Percentiles rank a stretch among this genome's conserved stretches.
Evolutionary conservation across 208 protist genomes (phyloP).

Genomic region (Crithidia mellificae): DNA sequence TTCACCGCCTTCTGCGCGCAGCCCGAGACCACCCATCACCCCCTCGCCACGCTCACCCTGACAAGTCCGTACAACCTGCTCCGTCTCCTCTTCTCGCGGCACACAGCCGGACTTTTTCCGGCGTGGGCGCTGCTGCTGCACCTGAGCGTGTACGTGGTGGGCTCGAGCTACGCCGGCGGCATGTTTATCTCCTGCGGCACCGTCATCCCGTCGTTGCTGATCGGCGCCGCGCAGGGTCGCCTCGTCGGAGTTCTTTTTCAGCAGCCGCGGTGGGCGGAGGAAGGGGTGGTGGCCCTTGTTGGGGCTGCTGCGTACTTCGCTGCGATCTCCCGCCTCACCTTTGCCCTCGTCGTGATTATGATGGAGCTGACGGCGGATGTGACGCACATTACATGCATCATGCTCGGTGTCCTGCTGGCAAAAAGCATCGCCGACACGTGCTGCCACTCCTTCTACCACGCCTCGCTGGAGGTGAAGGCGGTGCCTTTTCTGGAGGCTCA

Average conservation of each 20-base stretch:
- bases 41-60: conserved; percentile 65
- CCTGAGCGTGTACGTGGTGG: conserved; percentile 59
- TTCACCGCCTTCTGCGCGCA: conserved; percentile 53
- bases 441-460: conserved; percentile 83
- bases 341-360: conserved; percentile 87
- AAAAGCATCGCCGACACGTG: conserved; percentile 73
- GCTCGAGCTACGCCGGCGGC: conserved; percentile 67
- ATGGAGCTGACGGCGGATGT: conserved; percentile 89
- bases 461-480: conserved; percentile 71
- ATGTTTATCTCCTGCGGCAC: conserved; percentile 79
- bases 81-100: conserved; percentile 62
- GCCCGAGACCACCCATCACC: conserved; percentile 54
- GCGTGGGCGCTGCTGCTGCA: conserved; percentile 56
- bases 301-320: conserved; percentile 81
- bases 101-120: conserved; percentile 47
- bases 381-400: conserved; percentile 81
- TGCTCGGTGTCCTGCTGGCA: conserved; percentile 83
- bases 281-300: conserved; percentile 79
- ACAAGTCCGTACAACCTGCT: conserved; percentile 69
- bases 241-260: conserved; percentile 59
- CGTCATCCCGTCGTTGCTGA: conserved; percentile 73
- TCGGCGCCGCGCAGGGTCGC: conserved; percentile 77
- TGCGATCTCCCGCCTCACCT: conserved; percentile 83
- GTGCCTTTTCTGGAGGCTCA: conserved; percentile 72
- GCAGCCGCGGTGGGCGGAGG: conserved; percentile 60